These are phyloP conservation scores for Asterochloris erici DNA, from an alignment of 139 green algal species.

Conservation along the genomic window DNA sequence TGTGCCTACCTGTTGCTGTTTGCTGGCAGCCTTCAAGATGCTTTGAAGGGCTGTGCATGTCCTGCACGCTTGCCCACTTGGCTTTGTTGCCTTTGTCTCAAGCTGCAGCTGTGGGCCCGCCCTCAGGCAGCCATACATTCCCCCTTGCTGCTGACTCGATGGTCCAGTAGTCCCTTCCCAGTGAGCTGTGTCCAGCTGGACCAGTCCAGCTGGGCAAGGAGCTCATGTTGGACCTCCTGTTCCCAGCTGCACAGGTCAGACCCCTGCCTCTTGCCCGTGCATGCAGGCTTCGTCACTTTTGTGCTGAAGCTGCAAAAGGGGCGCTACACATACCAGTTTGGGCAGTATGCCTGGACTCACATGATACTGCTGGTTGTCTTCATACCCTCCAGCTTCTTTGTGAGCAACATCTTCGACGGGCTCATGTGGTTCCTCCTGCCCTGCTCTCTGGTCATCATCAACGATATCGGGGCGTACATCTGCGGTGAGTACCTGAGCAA, in stretches of 20 bases:
- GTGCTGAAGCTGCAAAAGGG: conserved; percentile 89
- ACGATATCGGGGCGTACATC: conserved; percentile 96
- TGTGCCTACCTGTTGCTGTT: too few species aligned
- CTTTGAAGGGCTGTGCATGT: too few species aligned
- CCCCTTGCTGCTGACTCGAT: too few species aligned
- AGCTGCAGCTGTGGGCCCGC: not conserved
- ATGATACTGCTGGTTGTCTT: conserved; percentile 96
- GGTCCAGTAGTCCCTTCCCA: too few species aligned
- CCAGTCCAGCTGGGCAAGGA: too few species aligned
- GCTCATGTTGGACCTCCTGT: not conserved
- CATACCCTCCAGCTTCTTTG: conserved; percentile 86
- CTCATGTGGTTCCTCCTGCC: conserved; percentile 98
- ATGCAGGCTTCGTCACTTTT: conserved; percentile 83
- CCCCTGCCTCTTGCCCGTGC: not conserved
- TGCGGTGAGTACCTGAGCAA: conserved; percentile 42
- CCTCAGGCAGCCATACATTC: not conserved
- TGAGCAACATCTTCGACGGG: conserved; percentile 87
- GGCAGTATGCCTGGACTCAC: conserved; percentile 97
- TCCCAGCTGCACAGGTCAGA: not conserved
- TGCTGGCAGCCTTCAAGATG: too few species aligned
- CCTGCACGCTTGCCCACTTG: too few species aligned
- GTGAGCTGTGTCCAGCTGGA: too few species aligned
- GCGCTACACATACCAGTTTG: conserved; percentile 94
- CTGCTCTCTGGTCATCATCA: conserved; percentile 89
- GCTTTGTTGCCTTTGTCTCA: not conserved